Base-by-base conservation (phyloP, 1,139 yeast species). In the Wickerhamomyces sp. region DNA sequence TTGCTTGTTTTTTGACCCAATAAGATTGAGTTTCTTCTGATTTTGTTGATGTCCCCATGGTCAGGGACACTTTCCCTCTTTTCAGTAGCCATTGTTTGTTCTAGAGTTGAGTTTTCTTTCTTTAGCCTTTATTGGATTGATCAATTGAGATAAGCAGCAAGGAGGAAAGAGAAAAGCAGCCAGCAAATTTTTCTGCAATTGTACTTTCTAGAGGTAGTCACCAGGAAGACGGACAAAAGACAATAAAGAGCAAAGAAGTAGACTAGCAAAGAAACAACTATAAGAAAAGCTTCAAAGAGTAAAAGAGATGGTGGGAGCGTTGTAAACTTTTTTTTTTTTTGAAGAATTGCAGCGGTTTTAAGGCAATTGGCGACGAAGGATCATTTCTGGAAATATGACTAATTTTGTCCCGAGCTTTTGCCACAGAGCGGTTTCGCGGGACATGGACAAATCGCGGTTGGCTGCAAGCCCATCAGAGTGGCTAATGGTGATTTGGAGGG, bases 1-100 rank as follows among this genome's bases (percentile, higher is more conserved):
- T 86, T 86, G 71, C 83, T 83, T 70, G 81, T 75, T 55, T 61
- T 59, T 44, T 63, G 59, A 31, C 68, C 67, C 44, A 63, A 47
- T 27, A 66, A 57, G 44, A 57, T 52, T 43, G 85, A 79, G 60
- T 78, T 77, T 60, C 81, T 73, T 67, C 91, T 78, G 72, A 80
- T 68, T 57, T 71, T 72, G 61, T 72, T 72, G 60, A 76, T 57
- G 55, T 57, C 55, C 29, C 59, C 60, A 42, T 45, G 51, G 34
- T 52, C 57, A 18, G 59, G 55, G 45, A 51, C 54, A 27, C 45
- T 37, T 13, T 42, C 29, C 40, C 46, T 49, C 18, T 43, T 45
- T 15, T 46, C 42, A 35, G 40, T 31, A 26, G 53, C 48, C 53
- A 50, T 50, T 18, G 30, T 38, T 27, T 35, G 42, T 32, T 13